Evolutionary conservation across 176 grass and related monocot species (phyloP).

Genomic region (bread wheat (Triticum aestivum)): IWGSC_CS_RefSeq_v2.1 NC_057808.1:330453833-330454332

Average conservation of each 20-base stretch:
- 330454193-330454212: slow-evolving; percentile 99
- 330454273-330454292: slow-evolving; percentile 98
- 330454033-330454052: not conserved
- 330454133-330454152: slow-evolving; percentile 79
- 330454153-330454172: slow-evolving; percentile 77
- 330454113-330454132: slow-evolving; percentile 12
- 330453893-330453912: not conserved
- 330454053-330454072: slow-evolving; percentile 12
- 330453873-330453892: not conserved
- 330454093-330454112: not conserved
- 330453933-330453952: not conserved
- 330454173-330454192: slow-evolving; percentile 94
- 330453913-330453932: not conserved
- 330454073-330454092: not conserved
- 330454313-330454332: slow-evolving; percentile 62
- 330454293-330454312: slow-evolving; percentile 94
- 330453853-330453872: slow-evolving; percentile 99
- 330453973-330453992: not conserved
- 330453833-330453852: slow-evolving; percentile 83
- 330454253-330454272: slow-evolving; percentile 93
- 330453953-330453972: not conserved
- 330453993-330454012: not conserved
- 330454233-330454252: slow-evolving; percentile 93
- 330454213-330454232: slow-evolving; percentile 99
- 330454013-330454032: not conserved